Percentiles rank a stretch among this genome's conserved stretches.
Conservation (phyloP, 192 early-diverging fungal genomes). For the Funneliformis mosseae region DNA sequence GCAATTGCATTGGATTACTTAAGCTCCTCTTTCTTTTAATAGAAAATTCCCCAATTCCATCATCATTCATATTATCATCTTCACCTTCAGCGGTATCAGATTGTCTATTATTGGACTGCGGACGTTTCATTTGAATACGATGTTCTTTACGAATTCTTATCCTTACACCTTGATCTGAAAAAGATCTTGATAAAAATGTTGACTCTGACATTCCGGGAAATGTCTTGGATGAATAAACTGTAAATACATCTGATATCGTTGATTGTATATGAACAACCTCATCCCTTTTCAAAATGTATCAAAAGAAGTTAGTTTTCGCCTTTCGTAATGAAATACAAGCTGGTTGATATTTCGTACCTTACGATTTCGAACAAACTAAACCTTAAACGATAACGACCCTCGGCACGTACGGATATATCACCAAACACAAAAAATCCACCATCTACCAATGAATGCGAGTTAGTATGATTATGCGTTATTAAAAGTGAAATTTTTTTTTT, state of each 20-base stretch:
- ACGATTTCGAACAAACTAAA: slow-evolving; percentile 91
- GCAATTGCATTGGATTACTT: not conserved
- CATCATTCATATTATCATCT: not conserved
- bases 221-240: slow-evolving; percentile 83
- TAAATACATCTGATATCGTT: slow-evolving; percentile 72
- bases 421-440: slow-evolving; percentile 96
- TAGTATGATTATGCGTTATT: not conserved
- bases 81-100: not conserved
- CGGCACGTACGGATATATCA: slow-evolving; percentile 82
- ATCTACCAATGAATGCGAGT: slow-evolving; percentile 44
- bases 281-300: slow-evolving; percentile 55
- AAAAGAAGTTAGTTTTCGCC: slow-evolving; percentile 28
- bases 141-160: slow-evolving; percentile 91
- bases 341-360: slow-evolving; percentile 35
- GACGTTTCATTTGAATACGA: slow-evolving; percentile 27
- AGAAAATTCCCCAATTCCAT: not conserved
- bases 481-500: not conserved
- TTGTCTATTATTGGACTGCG: slow-evolving; percentile 16
- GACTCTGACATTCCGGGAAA: slow-evolving; percentile 92
- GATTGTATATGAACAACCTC: slow-evolving; percentile 63
- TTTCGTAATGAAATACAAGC: no score
- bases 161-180: slow-evolving; percentile 94
- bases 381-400: slow-evolving; percentile 77
- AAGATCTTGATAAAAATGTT: slow-evolving; percentile 82
- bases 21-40: not conserved